These are phyloP conservation scores for Coemansia sp. DNA, from an alignment of 192 early-diverging fungal species.

Conservation along the genomic window DNA sequence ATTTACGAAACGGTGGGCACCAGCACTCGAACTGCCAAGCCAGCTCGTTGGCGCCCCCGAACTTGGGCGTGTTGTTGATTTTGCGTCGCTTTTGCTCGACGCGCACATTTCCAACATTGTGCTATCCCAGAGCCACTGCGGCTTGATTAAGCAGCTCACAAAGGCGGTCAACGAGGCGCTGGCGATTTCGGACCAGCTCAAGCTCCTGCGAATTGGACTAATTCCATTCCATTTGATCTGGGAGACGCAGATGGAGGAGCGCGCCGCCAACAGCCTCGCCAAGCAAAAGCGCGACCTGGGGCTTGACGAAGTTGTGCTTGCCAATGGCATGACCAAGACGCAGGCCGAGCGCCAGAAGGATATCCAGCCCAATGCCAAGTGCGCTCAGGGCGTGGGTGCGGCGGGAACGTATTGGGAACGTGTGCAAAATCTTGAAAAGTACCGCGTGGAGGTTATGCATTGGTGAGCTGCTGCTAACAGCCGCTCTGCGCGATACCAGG, in stretches of 20 bases:
- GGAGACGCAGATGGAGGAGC: slow-evolving; percentile 41
- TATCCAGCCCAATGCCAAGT: slow-evolving; percentile 27
- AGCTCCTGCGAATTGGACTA: slow-evolving; percentile 33
- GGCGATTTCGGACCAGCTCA: slow-evolving; percentile 47
- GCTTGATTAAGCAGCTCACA: slow-evolving; percentile 33
- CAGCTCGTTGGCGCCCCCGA: slow-evolving; percentile 26
- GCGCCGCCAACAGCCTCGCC: slow-evolving; percentile 27
- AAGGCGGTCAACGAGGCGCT: slow-evolving; percentile 29
- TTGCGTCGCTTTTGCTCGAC: slow-evolving; percentile 38
- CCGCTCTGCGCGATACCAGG: too few relatives aligned
- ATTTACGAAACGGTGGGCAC: slow-evolving; percentile 43
- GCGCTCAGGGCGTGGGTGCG: slow-evolving; percentile 37
- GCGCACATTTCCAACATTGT: slow-evolving; percentile 41
- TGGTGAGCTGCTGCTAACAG: slow-evolving; percentile 13
- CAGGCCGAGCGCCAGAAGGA: slow-evolving; percentile 35
- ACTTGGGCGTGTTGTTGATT: slow-evolving; percentile 23
- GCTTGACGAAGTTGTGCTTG: slow-evolving; percentile 47
- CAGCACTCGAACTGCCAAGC: slow-evolving; percentile 24
- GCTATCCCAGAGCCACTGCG: slow-evolving; percentile 28
- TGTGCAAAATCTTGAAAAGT: slow-evolving; percentile 48
- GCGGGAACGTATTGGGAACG: slow-evolving; percentile 48
- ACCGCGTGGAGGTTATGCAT: slow-evolving; percentile 50
- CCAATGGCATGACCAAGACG: slow-evolving; percentile 43
- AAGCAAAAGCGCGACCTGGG: slow-evolving; percentile 43
- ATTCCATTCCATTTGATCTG: slow-evolving; percentile 39